These are phyloP conservation scores for Austropuccinia psidii DNA, from an alignment of 1,284 basidiomycete species.

Conservation along the genomic window DNA sequence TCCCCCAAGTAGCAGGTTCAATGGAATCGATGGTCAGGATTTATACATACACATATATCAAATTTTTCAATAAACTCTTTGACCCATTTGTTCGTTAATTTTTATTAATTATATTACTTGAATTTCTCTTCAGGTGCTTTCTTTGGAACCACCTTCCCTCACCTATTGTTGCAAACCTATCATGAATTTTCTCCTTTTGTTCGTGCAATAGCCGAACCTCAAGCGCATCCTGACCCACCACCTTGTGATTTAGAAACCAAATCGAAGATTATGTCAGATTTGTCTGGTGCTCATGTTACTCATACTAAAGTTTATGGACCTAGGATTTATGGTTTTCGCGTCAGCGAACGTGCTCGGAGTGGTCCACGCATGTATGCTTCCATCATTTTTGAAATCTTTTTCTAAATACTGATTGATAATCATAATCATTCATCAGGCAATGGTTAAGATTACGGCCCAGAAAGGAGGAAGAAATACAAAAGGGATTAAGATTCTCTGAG, in stretches of 20 bases:
- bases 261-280: conserved; percentile 38
- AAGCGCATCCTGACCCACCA: conserved; percentile 31
- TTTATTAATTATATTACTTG: background rate
- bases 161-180: conserved; percentile 96
- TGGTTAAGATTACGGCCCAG: conserved; percentile 26
- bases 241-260: conserved; percentile 38
- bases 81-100: background rate
- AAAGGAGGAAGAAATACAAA: conserved; percentile 25
- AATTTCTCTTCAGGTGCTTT: conserved; percentile 69
- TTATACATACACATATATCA: no score
- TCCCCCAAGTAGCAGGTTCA: conserved; percentile 89
- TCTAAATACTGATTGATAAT: background rate
- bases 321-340: conserved; percentile 74
- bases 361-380: conserved; percentile 78
- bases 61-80: no score
- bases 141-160: conserved; percentile 97
- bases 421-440: conserved; percentile 5
- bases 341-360: conserved; percentile 59
- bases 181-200: conserved; percentile 74
- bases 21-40: conserved; percentile 83
- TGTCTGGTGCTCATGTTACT: conserved; percentile 50
- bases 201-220: conserved; percentile 49
- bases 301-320: conserved; percentile 79
- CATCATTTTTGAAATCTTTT: background rate
- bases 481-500: no score